Conservation (phyloP, 2,329 filamentous ascomycete genomes). For the Hypocrella siamensis region DNA sequence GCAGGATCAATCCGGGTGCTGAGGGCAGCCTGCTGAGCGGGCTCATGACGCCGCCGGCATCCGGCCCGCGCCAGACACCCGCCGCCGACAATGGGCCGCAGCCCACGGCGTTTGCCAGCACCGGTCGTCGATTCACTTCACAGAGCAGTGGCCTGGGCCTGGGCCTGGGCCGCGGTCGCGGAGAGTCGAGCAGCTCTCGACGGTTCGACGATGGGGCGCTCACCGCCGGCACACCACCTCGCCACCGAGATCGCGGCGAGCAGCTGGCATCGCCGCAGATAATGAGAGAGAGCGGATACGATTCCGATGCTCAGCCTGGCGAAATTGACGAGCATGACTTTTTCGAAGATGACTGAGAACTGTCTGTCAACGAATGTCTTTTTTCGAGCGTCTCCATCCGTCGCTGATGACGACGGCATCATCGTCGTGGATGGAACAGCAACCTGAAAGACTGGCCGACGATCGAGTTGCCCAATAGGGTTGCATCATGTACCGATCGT, state of each 20-base stretch:
- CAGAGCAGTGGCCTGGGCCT: constrained; percentile 16
- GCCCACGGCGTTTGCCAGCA: constrained; percentile 45
- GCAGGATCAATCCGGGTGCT: constrained; percentile 34
- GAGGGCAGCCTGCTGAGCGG: constrained; percentile 54
- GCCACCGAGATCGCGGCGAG: constrained; percentile 19
- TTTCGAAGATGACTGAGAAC: constrained; percentile 31
- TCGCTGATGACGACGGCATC: no score
- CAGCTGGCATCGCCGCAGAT: constrained; percentile 44
- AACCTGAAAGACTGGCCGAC: no score
- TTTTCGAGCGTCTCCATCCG: not conserved
- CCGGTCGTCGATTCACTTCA: constrained; percentile 40
- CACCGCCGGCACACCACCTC: constrained; percentile 25
- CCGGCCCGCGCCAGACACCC: constrained; percentile 49
- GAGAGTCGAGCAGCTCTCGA: constrained; percentile 16
- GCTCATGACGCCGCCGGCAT: constrained; percentile 78
- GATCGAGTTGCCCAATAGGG: no score
- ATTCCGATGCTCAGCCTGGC: constrained; percentile 42
- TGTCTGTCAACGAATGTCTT: not conserved
- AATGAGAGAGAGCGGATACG: constrained; percentile 42
- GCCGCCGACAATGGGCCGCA: constrained; percentile 26
- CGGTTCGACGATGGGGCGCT: constrained; percentile 24
- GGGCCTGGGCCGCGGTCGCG: constrained; percentile 9
- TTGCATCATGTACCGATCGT: no score
- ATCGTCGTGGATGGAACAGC: no score
- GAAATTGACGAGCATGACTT: constrained; percentile 45